These are phyloP conservation scores for Kluyveromyces nonfermentans DNA, from an alignment of 805 yeast genomes.

Conservation along the genomic window DNA sequence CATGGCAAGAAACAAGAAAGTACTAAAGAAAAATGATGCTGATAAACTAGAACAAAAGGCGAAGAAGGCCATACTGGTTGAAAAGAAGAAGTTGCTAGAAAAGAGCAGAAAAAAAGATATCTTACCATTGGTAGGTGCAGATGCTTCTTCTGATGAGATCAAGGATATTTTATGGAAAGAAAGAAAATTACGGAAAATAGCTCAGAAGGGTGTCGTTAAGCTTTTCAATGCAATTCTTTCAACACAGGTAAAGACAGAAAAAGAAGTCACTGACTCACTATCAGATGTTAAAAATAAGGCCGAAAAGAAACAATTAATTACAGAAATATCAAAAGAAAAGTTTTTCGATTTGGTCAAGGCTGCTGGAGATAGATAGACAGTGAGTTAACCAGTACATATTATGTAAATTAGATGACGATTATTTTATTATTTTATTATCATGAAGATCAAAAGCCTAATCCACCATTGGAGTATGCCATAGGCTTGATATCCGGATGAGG, in stretches of 20 bases:
- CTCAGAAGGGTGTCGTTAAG: slow-evolving; percentile 81
- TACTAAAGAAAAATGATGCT: slow-evolving; percentile 62
- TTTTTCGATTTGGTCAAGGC: slow-evolving; percentile 81
- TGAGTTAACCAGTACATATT: slow-evolving; percentile 5
- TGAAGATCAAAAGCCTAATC: slow-evolving; percentile 26
- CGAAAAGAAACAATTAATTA: slow-evolving; percentile 45
- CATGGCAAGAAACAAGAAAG: slow-evolving; percentile 70
- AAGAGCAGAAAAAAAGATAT: slow-evolving; percentile 59
- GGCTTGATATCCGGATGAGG: slow-evolving; percentile 89
- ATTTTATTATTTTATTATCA: slow-evolving; percentile 1
- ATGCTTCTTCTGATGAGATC: slow-evolving; percentile 33
- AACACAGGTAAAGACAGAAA: slow-evolving; percentile 57
- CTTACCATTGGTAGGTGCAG: slow-evolving; percentile 53
- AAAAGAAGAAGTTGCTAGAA: slow-evolving; percentile 59
- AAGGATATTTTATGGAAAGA: slow-evolving; percentile 58
- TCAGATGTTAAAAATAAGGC: slow-evolving; percentile 34
- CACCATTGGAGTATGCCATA: slow-evolving; percentile 75
- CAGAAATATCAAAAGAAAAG: slow-evolving; percentile 80
- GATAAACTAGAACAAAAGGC: slow-evolving; percentile 83
- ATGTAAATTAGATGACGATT: slow-evolving; percentile 5
- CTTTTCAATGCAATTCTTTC: slow-evolving; percentile 75
- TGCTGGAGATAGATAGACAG: slow-evolving; percentile 41
- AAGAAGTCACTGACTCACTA: slow-evolving; percentile 41
- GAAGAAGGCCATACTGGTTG: slow-evolving; percentile 54
- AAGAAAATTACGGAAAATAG: slow-evolving; percentile 61